These are phyloP conservation scores for Chlamydomonas reinhardtii DNA, from an alignment of 163 green algal species.

Conservation along the genomic window DNA sequence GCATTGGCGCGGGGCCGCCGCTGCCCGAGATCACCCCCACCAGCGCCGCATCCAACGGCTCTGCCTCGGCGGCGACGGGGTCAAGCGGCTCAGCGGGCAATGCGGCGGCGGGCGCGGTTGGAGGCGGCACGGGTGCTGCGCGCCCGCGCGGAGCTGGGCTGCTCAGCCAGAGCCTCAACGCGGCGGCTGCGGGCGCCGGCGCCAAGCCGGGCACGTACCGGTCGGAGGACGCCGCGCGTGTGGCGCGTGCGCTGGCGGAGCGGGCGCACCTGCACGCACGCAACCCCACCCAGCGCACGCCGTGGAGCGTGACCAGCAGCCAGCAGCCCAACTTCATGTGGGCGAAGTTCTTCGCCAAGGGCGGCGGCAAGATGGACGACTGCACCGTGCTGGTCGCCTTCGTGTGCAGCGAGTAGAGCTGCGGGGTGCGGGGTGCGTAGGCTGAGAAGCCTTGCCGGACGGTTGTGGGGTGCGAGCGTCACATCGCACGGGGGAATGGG, in stretches of 20 bases:
- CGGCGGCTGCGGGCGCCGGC: neutral
- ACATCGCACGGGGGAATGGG: too few species aligned
- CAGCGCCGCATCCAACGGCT: neutral
- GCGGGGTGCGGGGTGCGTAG: too few species aligned
- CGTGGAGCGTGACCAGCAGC: constrained; percentile 57
- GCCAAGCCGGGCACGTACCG: neutral
- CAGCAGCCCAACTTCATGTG: constrained; percentile 59
- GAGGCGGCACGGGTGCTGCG: neutral
- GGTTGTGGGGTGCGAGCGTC: neutral
- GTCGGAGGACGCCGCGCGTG: constrained; percentile 6
- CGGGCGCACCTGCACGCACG: constrained; percentile 60
- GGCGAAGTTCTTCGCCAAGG: constrained; percentile 70
- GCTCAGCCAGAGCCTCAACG: constrained; percentile 39
- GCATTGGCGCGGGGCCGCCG: too few species aligned
- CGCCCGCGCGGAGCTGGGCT: constrained; percentile 2
- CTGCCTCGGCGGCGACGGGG: too few species aligned
- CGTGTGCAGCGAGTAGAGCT: constrained; percentile 43
- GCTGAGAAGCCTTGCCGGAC: too few species aligned
- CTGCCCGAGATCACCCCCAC: too few species aligned
- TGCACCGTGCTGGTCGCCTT: constrained; percentile 83
- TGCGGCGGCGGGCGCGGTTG: too few species aligned
- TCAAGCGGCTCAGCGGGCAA: too few species aligned
- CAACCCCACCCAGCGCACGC: constrained; percentile 60
- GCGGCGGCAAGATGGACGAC: constrained; percentile 94
- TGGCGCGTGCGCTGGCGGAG: constrained; percentile 46